Base-by-base conservation (phyloP, 441 rosid genomes). In the Omphalea diandra region DNA sequence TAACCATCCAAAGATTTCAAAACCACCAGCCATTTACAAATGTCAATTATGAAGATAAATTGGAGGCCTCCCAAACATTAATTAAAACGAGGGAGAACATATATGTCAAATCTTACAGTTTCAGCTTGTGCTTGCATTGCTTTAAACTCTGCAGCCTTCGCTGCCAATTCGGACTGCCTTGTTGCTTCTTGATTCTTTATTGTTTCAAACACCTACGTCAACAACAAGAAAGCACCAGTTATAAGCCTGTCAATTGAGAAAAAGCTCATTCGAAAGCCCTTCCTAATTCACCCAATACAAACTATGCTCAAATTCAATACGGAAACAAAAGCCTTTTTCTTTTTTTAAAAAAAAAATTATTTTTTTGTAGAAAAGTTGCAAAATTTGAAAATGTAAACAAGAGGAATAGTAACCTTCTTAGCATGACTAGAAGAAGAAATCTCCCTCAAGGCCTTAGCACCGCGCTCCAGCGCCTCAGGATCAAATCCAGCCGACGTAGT, bases 101-200 rank as follows among this genome's bases (percentile, higher is more conserved):
- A 3, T 3, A 36, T 36, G 40, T 63, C n/a, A 56, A 20, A 62
- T 70, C 87, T 86, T 78, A 94, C 98, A 74, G 86, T 88, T 84
- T 92, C 97, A 49, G 98, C 90, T 77, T 92, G 94, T 35, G 98
- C 91, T 87, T 88, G 94, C 84, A 80, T 67, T 52, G 96, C 94
- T 81, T 92, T 94, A 68, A 73, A 94, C 80, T 90, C 96, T 46
- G 91, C 90, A 56, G 83, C 83, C 82, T 87, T 89, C 0, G 83
- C 84, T 56, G 85, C 73, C 77, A 83, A 38, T 78, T 92, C 94
- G 2, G 81, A 55, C 75, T 82, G 91, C 79, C 80, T 90, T 1
- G 98, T 92, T 71, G 88, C 93, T 77, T 94, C 99, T 81, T 83
- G 86, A 76, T 79, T 84, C 86, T 89, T 88, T 40, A 89, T 82